Percentiles rank a stretch among this genome's conserved stretches.
Evolutionary conservation across 371 early-diverging fungal genomes (phyloP).

Genomic region (Rhizopus delemar): DNA sequence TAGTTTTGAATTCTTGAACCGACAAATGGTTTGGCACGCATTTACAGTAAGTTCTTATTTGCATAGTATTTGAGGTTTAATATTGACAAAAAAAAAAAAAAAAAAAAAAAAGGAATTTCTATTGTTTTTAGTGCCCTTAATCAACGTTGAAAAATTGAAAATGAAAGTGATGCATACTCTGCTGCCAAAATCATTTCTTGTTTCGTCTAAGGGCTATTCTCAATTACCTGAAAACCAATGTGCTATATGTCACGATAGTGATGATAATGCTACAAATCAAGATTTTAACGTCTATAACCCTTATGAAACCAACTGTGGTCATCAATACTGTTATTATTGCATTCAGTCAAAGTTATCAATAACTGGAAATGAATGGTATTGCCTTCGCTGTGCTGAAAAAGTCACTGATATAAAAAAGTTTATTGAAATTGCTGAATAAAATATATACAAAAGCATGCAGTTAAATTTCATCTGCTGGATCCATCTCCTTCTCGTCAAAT

Average conservation of each 20-base stretch:
- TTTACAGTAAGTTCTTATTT: slow-evolving; percentile 69
- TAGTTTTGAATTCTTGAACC: slow-evolving; percentile 90
- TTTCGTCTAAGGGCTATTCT: slow-evolving; percentile 56
- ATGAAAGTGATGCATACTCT: slow-evolving; percentile 57
- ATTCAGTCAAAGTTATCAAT: slow-evolving; percentile 75
- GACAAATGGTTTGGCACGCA: slow-evolving; percentile 93
- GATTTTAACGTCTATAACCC: slow-evolving; percentile 65
- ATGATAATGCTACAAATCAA: slow-evolving; percentile 24
- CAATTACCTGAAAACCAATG: slow-evolving; percentile 67
- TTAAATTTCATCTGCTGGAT: slow-evolving; percentile 33
- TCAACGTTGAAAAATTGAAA: slow-evolving; percentile 77
- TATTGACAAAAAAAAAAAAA: neutral
- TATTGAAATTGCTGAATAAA: slow-evolving; percentile 41
- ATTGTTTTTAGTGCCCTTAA: slow-evolving; percentile 81
- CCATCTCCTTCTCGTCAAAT: slow-evolving; percentile 65
- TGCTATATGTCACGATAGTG: slow-evolving; percentile 67
- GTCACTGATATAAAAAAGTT: slow-evolving; percentile 56
- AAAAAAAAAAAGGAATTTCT: slow-evolving; percentile 73
- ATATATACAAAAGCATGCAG: neutral
- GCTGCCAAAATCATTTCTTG: slow-evolving; percentile 56
- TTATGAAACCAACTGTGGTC: slow-evolving; percentile 78
- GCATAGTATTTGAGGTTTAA: neutral
- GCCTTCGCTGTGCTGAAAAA: slow-evolving; percentile 75
- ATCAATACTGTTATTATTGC: slow-evolving; percentile 89
- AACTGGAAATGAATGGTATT: slow-evolving; percentile 75